These are phyloP conservation scores for Infundibulicybe gibba DNA, from an alignment of 768 basidiomycete species.

Conservation along the genomic window DNA sequence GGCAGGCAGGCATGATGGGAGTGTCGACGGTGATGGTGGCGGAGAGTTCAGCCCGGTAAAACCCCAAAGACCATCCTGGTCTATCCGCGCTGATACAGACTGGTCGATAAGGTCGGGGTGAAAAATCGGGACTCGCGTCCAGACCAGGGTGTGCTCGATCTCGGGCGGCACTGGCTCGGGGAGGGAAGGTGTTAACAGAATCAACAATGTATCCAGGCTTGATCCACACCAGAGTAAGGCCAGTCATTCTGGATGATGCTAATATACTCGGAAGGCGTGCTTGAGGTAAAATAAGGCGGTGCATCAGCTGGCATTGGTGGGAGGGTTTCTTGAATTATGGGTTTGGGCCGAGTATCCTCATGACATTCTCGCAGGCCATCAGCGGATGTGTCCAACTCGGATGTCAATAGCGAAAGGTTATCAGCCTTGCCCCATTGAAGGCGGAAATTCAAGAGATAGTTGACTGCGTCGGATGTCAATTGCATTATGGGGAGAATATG, in stretches of 20 bases:
- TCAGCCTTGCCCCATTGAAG: constrained; percentile 78
- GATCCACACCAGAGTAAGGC: constrained; percentile 73
- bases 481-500: neutral
- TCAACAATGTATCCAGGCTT: too few relatives aligned
- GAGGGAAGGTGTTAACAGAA: neutral
- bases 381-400: constrained; percentile 36
- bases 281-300: constrained; percentile 62
- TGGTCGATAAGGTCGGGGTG: constrained; percentile 53
- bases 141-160: constrained; percentile 73
- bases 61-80: constrained; percentile 79
- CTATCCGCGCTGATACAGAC: constrained; percentile 51
- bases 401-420: constrained; percentile 54
- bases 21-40: constrained; percentile 56
- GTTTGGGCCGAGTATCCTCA: neutral
- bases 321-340: constrained; percentile 8
- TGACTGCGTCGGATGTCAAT: constrained; percentile 35
- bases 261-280: constrained; percentile 54
- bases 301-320: constrained; percentile 28
- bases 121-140: constrained; percentile 73
- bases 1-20: constrained; percentile 55
- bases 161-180: constrained; percentile 53
- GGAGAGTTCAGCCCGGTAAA: constrained; percentile 63
- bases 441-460: constrained; percentile 65
- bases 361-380: constrained; percentile 1
- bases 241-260: constrained; percentile 82